These are phyloP conservation scores for Angomonas ambiguus DNA, from an alignment of 208 protist species.

Conservation along the genomic window DNA sequence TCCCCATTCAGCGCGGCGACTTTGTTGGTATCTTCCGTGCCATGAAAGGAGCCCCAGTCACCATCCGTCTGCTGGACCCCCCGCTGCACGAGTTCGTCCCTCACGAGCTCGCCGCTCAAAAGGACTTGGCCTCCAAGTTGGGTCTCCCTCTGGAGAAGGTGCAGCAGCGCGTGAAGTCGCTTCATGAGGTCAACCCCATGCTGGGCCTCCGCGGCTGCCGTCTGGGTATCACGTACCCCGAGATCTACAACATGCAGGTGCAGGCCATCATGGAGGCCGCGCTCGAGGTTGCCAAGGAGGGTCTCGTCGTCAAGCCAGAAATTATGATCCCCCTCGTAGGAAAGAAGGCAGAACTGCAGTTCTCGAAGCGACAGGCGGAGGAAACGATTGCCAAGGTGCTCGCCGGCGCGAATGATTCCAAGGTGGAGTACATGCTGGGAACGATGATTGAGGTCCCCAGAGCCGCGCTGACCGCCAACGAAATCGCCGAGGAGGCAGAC, in stretches of 20 bases:
- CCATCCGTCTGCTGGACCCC: conserved; percentile 93
- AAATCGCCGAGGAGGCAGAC: conserved; percentile 90
- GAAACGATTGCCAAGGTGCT: conserved; percentile 61
- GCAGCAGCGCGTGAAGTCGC: conserved; percentile 58
- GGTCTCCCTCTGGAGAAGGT: conserved; percentile 58
- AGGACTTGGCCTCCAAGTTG: conserved; percentile 69
- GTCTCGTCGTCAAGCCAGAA: conserved; percentile 59
- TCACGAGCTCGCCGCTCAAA: conserved; percentile 53
- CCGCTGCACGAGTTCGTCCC: conserved; percentile 96
- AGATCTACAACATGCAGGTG: conserved; percentile 95
- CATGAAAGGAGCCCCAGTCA: conserved; percentile 88
- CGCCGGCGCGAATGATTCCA: conserved; percentile 14
- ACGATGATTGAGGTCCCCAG: conserved; percentile 94
- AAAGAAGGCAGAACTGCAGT: conserved; percentile 80
- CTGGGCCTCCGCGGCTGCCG: conserved; percentile 92
- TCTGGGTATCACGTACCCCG: conserved; percentile 90
- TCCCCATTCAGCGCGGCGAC: conserved; percentile 87
- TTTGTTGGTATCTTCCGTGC: conserved; percentile 90
- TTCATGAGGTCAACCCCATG: conserved; percentile 95
- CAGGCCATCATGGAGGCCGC: conserved; percentile 92
- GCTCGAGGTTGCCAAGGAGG: conserved; percentile 49
- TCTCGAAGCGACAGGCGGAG: conserved; percentile 66
- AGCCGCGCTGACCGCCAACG: conserved; percentile 77
- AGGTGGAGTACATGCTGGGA: conserved; percentile 81
- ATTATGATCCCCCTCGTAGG: conserved; percentile 94